Evolutionary conservation across 2,329 filamentous ascomycete genomes (phyloP), one percentile per base, ranked within the genome.

Genomic region (Alternaria conjuncta): DNA sequence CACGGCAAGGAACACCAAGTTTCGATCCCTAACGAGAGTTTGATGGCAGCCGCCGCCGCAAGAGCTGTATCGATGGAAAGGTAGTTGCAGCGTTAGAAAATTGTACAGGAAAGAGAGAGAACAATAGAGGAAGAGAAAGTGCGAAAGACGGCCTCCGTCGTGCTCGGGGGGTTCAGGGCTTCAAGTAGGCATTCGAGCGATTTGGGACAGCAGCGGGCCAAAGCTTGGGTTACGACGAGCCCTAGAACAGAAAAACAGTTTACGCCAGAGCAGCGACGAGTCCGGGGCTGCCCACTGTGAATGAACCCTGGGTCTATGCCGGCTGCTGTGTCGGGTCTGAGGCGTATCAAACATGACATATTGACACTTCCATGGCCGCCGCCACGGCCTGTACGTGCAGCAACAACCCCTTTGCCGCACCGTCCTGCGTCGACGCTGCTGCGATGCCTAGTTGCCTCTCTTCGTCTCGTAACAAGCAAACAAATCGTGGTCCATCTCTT

Each of bases 211-310:
- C 72, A 73, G 60, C 60, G 60, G 73, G 71, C 72, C 71, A 73
- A 73, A 72, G 73, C 71, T 71, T 72, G 69, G 67, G 74, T 76
- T 75, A 76, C 75, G 74, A 78, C 74, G 65, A 75, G 70, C 65
- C 65, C 60, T 62, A 66, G 63, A 63, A 63, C 45, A 67, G 71
- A 73, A 75, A 74, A 74, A 75, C 71, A 72, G 64, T 72, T 72
- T 74, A 72, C 70, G 66, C 71, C 70, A 69, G 66, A 72, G 68
- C 61, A 70, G 69, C 64, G 71, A 67, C 66, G 55, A 67, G 60
- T 30, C 45, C 61, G 51, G 57, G 51, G 61, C 44, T 54, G 64
- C 57, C 61, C 53, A 58, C 61, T 61, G 59, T 59, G 57, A 58
- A 58, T 57, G 58, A 66, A 65, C 55, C 57, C 64, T 64, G 64